These are phyloP conservation scores for Diphasiastrum complanatum DNA, from an alignment of 83 land plant genomes.

Conservation along the genomic window DNA sequence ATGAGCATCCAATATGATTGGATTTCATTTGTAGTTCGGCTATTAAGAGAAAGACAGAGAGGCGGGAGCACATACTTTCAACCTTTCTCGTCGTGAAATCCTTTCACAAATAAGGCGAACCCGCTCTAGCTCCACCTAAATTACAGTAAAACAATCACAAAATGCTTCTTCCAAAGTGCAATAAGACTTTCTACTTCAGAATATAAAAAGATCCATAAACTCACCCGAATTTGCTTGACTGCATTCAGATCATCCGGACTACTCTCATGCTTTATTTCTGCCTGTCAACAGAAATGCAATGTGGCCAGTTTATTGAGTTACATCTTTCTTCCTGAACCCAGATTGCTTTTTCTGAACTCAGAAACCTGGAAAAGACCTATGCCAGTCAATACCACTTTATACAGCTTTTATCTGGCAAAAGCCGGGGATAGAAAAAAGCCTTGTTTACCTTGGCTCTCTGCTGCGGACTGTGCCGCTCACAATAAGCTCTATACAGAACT, in stretches of 20 bases:
- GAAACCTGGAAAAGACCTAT: too few relatives aligned
- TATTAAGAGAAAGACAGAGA: too few relatives aligned
- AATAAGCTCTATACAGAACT: conserved; percentile 78
- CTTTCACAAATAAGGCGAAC: conserved; percentile 92
- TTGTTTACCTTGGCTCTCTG: conserved; percentile 66
- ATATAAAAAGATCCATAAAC: too few relatives aligned
- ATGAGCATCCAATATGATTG: too few relatives aligned
- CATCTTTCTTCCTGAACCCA: too few relatives aligned
- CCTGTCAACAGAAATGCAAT: too few relatives aligned
- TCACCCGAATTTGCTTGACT: conserved; percentile 45
- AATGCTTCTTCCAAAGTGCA: too few relatives aligned
- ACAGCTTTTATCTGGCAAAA: not conserved
- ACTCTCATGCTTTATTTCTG: conserved; percentile 23
- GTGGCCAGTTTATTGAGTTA: too few relatives aligned
- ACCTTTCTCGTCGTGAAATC: conserved; percentile 66
- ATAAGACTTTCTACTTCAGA: too few relatives aligned
- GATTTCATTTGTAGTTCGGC: too few relatives aligned
- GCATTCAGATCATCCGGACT: conserved; percentile 19
- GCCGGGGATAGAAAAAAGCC: not conserved
- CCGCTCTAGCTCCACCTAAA: conserved; percentile 86
- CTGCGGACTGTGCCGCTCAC: conserved; percentile 80
- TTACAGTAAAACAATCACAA: not conserved
- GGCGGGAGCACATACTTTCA: conserved; percentile 47
- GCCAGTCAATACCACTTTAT: too few relatives aligned
- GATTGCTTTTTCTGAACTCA: too few relatives aligned